Evolutionary conservation across 768 basidiomycete species (phyloP), one percentile per base, ranked within the genome.

Genomic region (Collybiopsis luxurians): DNA sequence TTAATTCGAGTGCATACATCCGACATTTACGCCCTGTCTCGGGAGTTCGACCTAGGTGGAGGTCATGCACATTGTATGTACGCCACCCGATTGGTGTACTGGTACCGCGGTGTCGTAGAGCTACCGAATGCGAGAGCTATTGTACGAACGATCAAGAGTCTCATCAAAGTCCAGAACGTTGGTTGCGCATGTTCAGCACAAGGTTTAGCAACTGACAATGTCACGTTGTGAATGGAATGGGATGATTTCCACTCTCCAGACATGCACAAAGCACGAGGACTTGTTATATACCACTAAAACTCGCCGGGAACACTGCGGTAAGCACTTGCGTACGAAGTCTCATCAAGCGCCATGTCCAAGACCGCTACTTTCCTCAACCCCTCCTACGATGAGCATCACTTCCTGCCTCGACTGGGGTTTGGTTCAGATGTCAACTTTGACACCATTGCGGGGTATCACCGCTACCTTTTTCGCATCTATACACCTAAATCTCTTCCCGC

Each of bases 401-500:
- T 47, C 36, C 54, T 59, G 47, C 88, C 89, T 53, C 90, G 89
- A 68, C 86, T 86, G 63, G 89, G 89, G 52, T 90, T 90, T 66
- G 80, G 84, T 42, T 66, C 80, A 42, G 82, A 86, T 60, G 71
- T 79, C 66, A 75, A 82, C 42, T 91, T 91, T 66, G 79, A 81
- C 52, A 73, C 71, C 34, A 80, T 92, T 43, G 70, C 86, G 61
- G 72, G 79, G 53, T 74, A 78, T 53, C 91, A 90, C 66, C 83
- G 80, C 31, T 90, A 89, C 71, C 79, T 92, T 63, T 92, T 88
- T 75, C 87, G 90, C 42, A 83, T 92, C 13, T 85, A 91, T 67
- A 90, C 89, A 34, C 89, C 89, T 27, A 88, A 84, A 55, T 76
- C 72, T 42, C 80, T 82, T 1, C 79, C 79, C 19, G 78, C 79